A percentile compares a stretch with the other conserved stretches of the same genome.
phyloP scores from a whole-genome alignment of 1,284 basidiomycete species.

The Neolentinus lepideus region DNA sequence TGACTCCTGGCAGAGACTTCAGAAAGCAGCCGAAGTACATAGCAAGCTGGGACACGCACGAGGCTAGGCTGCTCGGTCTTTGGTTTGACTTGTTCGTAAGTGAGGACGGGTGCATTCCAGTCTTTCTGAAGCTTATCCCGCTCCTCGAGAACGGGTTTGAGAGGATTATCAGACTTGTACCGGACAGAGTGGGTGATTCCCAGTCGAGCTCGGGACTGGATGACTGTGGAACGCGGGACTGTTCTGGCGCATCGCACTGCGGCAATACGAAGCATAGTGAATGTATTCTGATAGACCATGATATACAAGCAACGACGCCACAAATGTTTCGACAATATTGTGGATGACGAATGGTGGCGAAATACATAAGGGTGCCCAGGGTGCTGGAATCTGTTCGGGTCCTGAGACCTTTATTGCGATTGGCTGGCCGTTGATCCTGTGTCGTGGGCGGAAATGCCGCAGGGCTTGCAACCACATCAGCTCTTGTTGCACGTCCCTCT shows the following conservation, averaged over 20 bases:
- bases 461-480: neutral
- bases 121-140: slow-evolving; percentile 50
- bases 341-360: neutral
- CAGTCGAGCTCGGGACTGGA: neutral
- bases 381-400: slow-evolving; percentile 2
- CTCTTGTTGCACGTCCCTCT: neutral
- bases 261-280: neutral
- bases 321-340: neutral
- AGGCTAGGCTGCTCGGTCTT: slow-evolving; percentile 74
- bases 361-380: slow-evolving; percentile 5
- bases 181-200: neutral
- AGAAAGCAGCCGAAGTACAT: slow-evolving; percentile 1
- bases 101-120: slow-evolving; percentile 65
- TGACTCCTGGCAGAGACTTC: slow-evolving; percentile 45
- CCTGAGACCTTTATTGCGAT: neutral
- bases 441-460: neutral
- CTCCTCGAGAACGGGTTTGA: slow-evolving; percentile 32
- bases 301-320: neutral
- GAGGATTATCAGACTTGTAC: neutral
- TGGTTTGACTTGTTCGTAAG: slow-evolving; percentile 82
- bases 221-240: neutral
- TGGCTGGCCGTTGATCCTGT: neutral
- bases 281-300: too few species aligned
- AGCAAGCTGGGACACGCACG: slow-evolving; percentile 30
- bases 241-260: neutral